A percentile compares a stretch with the other conserved stretches of the same genome.
Evolutionary conservation across 805 yeast species (phyloP).

Genomic region (Kodamaea restingae): DNA sequence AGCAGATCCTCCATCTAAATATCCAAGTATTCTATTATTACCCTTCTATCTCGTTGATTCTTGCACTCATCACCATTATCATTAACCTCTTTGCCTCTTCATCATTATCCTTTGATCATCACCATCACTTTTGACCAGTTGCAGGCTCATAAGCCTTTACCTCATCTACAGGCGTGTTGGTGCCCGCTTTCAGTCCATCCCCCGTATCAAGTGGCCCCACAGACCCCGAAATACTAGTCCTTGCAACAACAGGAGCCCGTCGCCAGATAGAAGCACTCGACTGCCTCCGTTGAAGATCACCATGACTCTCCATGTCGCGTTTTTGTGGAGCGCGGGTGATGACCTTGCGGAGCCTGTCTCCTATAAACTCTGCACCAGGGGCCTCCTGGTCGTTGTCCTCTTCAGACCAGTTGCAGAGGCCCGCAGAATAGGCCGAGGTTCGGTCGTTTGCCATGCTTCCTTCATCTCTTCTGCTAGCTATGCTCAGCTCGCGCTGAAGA

Average conservation of each 20-base stretch:
- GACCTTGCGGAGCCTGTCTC: conserved; percentile 17
- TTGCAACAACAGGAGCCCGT: conserved; percentile 2
- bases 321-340: conserved; percentile 8
- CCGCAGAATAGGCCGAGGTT: conserved; percentile 4
- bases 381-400: conserved; percentile 8
- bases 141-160: no score
- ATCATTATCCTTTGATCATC: no score
- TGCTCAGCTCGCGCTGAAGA: conserved; percentile 48
- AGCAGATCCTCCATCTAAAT: no score
- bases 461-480: conserved; percentile 37
- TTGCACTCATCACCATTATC: no score
- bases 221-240: no score
- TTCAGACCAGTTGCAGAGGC: conserved; percentile 6
- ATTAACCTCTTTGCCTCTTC: no score
- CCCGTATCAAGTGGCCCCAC: no score
- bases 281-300: neutral
- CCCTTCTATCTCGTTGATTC: no score
- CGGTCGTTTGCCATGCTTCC: conserved; percentile 4
- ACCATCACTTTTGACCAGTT: no score
- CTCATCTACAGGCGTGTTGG: no score
- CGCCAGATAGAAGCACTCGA: conserved; percentile 1
- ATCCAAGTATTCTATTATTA: no score
- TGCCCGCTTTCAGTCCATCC: no score
- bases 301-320: conserved; percentile 6
- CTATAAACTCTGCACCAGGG: conserved; percentile 19